Percentiles rank a stretch among this genome's conserved stretches.
These are phyloP conservation scores for Nicotiana tabacum DNA, from an alignment of 257 asterid species.

Conservation along the genomic window DNA sequence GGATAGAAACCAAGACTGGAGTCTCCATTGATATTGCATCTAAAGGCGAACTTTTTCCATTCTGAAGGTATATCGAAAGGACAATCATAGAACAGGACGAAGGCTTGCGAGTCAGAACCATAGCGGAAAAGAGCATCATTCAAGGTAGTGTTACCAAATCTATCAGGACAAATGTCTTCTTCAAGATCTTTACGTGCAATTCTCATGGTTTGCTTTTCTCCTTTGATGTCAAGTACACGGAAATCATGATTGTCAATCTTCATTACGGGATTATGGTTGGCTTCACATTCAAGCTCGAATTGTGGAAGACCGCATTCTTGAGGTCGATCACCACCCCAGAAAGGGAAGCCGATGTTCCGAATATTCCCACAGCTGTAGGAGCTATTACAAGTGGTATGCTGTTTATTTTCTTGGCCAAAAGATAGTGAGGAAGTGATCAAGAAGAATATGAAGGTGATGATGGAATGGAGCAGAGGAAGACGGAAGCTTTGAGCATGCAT, in stretches of 20 bases:
- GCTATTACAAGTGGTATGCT: not conserved
- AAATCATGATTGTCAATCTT: not conserved
- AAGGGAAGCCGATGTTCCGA: conserved; percentile 32
- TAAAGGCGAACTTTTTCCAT: not conserved
- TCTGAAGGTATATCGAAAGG: not conserved
- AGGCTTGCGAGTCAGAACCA: not conserved
- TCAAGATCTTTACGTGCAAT: conserved; percentile 19
- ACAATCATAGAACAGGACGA: conserved; percentile 11
- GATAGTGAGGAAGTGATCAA: conserved; percentile 6
- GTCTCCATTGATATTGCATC: not conserved
- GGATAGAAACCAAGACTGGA: not conserved
- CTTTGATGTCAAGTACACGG: not conserved
- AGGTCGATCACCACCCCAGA: conserved; percentile 40
- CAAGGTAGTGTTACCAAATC: not conserved
- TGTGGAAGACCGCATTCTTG: conserved; percentile 44
- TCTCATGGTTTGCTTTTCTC: not conserved
- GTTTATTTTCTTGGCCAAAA: conserved; percentile 1
- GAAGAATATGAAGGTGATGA: conserved; percentile 8
- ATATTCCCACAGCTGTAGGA: conserved; percentile 15
- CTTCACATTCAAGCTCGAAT: conserved; percentile 29
- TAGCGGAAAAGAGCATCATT: not conserved
- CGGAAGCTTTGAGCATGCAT: conserved; percentile 13
- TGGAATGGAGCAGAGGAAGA: not conserved
- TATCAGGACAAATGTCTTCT: conserved; percentile 15
- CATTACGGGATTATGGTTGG: conserved; percentile 12